Conservation (phyloP, 371 early-diverging fungal genomes). For the Mucor plumbeus region DNA sequence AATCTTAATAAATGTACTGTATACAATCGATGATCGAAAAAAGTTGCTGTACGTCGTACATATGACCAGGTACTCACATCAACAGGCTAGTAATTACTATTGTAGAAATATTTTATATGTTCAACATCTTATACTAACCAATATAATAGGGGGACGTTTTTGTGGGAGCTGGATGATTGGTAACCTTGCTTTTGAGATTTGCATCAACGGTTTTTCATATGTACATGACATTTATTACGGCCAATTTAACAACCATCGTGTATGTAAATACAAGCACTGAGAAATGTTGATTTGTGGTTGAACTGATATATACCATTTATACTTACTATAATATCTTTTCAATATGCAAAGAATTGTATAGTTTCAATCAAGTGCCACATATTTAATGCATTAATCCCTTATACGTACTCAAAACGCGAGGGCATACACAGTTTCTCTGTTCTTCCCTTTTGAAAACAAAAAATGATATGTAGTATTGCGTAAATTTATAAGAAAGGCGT, state of each 20-base stretch:
- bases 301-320: not conserved
- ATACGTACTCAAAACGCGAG: not conserved
- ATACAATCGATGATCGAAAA: not conserved
- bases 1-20: not conserved
- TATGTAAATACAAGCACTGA: not conserved
- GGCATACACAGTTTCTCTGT: not conserved
- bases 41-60: not conserved
- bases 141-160: not conserved
- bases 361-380: not conserved
- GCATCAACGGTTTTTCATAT: not conserved
- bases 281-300: not conserved
- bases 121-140: not conserved
- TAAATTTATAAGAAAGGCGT: too few relatives aligned
- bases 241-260: not conserved
- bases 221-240: not conserved
- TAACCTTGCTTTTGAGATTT: too few relatives aligned
- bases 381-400: not conserved
- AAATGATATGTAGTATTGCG: too few relatives aligned
- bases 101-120: not conserved
- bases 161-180: not conserved
- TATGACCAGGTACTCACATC: not conserved
- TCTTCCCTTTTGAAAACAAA: too few relatives aligned
- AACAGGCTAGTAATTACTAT: not conserved
- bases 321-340: not conserved
- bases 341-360: not conserved